phyloP scores from a whole-genome alignment of 345 rosid genomes.

The Cardamine resedifolia region DNA sequence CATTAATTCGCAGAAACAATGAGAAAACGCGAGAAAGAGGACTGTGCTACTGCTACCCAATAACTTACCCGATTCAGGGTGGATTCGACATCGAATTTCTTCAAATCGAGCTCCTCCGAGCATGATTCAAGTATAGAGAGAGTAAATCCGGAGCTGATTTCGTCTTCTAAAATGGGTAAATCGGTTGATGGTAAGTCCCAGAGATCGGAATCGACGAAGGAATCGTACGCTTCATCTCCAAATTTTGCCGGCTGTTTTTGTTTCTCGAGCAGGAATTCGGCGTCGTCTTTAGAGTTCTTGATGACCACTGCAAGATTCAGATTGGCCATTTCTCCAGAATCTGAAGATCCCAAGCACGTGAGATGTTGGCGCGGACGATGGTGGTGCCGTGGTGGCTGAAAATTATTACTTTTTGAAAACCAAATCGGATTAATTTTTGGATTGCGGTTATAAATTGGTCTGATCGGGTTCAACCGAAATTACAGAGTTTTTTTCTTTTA shows the following conservation, averaged over 20 bases:
- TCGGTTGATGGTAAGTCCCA: conserved; percentile 78
- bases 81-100: conserved; percentile 47
- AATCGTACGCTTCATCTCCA: conserved; percentile 63
- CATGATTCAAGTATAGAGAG: conserved; percentile 40
- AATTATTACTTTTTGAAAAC: neutral
- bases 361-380: neutral
- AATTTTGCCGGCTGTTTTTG: conserved; percentile 64
- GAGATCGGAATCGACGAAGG: conserved; percentile 67
- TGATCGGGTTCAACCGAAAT: neutral
- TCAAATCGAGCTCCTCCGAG: conserved; percentile 41
- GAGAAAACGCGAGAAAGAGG: neutral
- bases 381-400: neutral
- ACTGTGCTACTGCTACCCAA: neutral
- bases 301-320: conserved; percentile 59
- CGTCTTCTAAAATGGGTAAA: conserved; percentile 35
- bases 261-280: conserved; percentile 54
- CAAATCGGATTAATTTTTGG: neutral
- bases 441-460: neutral
- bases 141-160: conserved; percentile 23
- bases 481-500: neutral
- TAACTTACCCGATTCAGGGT: conserved; percentile 47
- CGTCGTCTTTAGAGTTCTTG: conserved; percentile 34
- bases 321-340: conserved; percentile 42
- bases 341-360: neutral
- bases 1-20: neutral